Percentiles rank a stretch among this genome's conserved stretches.
These are phyloP conservation scores for Exobasidium cylindrosporum DNA, from an alignment of 1,284 basidiomycete species.

Conservation along the genomic window DNA sequence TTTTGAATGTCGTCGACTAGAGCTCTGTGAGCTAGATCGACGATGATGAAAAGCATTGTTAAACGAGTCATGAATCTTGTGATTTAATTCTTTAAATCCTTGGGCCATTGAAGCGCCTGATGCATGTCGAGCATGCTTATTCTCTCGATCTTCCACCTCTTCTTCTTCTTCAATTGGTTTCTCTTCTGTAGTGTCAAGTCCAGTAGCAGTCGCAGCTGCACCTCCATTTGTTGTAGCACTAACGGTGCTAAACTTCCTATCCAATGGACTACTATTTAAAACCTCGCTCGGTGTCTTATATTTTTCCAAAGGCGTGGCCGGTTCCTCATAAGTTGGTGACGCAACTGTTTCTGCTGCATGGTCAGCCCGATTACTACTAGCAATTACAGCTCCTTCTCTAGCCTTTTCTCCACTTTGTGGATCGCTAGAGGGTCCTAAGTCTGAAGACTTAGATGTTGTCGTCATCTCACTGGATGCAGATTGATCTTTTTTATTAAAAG, in stretches of 20 bases:
- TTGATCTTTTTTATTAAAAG: conserved; percentile 10
- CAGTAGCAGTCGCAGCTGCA: background rate
- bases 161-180: background rate
- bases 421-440: background rate
- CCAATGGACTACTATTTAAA: conserved; percentile 1
- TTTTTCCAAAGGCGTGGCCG: background rate
- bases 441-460: background rate
- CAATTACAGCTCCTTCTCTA: background rate
- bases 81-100: background rate
- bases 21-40: background rate
- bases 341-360: background rate
- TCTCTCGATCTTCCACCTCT: background rate
- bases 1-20: background rate
- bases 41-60: background rate
- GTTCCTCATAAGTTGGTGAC: background rate
- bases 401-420: background rate
- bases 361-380: conserved; percentile 2
- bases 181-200: background rate
- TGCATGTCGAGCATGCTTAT: background rate
- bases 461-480: background rate
- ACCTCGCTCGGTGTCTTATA: conserved; percentile 6
- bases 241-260: conserved; percentile 1
- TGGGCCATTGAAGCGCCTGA: background rate
- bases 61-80: background rate
- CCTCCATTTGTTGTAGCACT: background rate